Evolutionary conservation across 177 flowering plant species (phyloP), one percentile per base, ranked within the genome.

Genomic region (Telopea speciosissima): DNA sequence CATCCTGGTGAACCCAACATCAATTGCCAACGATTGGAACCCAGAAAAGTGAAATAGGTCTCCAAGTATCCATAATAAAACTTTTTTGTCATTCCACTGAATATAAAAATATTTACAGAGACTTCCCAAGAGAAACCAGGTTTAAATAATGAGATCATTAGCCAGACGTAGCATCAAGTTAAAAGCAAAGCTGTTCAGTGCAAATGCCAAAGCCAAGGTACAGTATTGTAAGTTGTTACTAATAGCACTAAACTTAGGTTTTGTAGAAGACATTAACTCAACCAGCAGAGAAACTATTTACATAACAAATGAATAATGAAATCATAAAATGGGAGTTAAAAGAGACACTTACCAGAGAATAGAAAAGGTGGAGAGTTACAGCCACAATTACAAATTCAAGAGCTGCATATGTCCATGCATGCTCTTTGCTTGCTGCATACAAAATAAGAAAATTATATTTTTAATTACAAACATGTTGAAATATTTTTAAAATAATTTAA

Each of bases 351-450:
- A 93, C 98, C 81, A 78, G 2, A 14, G 80, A 60, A 74, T 93
- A 90, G 73, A 88, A 81, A 12, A 93, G 23, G 58, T 90, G 88
- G 70, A 89, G 84, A 59, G 63, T 71, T 26, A 86, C 67, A 52
- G 89, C 87, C 28, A 89, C 85, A 61, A 93, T 85, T 11, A 81
- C 89, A 80, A 93, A 91, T 81, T 93, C 94, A 45, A 93, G 83
- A 74, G 98, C 98, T 45, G 98, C 92, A 78, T 83, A 93, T 26
- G 97, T 83, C 98, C 98, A 93, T 80, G 85, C 81, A 70, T 90
- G 88, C 81, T 93, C 93, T 75, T 68, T 86, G 67, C 83, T 85
- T 77, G 98, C 98, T 93, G 92, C 87, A 83, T 62, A 28, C 14
- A 6, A 62, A 65, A 65, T 44, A 28, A 58, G 61, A 10, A 68